Evolutionary conservation across 179 eudicot genomes (phyloP), one percentile per base, ranked within the genome.

Genomic region (Silene vulgaris): DNA sequence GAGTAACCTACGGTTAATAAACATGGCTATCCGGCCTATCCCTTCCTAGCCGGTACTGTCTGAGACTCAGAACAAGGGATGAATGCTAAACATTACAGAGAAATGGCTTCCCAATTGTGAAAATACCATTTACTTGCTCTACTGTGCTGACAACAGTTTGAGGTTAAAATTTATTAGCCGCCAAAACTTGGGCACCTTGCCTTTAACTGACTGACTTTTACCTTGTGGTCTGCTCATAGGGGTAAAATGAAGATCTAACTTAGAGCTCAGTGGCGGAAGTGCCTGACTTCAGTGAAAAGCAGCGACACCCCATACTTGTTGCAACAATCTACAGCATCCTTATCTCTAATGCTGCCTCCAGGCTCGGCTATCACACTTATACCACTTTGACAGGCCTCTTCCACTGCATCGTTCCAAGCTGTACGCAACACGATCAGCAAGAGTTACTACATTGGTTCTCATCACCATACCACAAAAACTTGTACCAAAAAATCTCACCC

Each of bases 361-460:
- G n/a, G n/a, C n/a, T n/a, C n/a, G n/a, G n/a, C n/a, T n/a, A n/a
- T 92, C 21, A 88, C 84, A 69, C 90, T 79, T 23, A 95, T 64
- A 8, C 99, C 94, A 30, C 87, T 92, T 83, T 90, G 63, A 79
- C 97, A 94, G 52, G 97, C 98, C 83, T 92, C 98, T 82, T 94
- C 97, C 12, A 94, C 97, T 13, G 98, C 95, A 82, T 94, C 98
- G 5, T 86, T 87, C 98, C 98, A 94, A 21, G 98, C 97, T 91
- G 90, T 73, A 57, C 75, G 69, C 1, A 45, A 60, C 54, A 77
- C 4, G 7, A 20, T 65, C 20, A 56, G 29, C 6, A 68, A 37
- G 72, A 40, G 57, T 66, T 1, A 66, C 21, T 13, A 37, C 14
- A 43, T n/a, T 40, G 28, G 20, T 8, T 40, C 11, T 11, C 20